phyloP scores from a whole-genome alignment of 148 eudicot species.

The Amaranthus cruentus region DNA sequence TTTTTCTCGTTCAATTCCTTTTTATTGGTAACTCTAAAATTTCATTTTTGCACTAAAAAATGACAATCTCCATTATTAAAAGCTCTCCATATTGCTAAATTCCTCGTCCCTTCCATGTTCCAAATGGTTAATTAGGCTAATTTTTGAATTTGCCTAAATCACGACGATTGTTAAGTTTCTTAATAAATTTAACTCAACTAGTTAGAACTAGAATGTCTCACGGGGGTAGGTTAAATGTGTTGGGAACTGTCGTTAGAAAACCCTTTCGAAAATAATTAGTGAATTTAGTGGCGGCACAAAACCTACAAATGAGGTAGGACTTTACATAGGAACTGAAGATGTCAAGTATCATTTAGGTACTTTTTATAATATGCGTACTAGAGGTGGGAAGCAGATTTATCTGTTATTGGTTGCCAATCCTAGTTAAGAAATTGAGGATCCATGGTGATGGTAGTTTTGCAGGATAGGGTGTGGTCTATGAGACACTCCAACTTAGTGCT shows the following conservation, averaged over 20 bases:
- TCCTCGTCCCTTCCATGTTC: too few relatives aligned
- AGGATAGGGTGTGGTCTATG: slow-evolving; percentile 95
- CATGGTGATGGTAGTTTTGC: slow-evolving; percentile 98
- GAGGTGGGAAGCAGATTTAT: slow-evolving; percentile 86
- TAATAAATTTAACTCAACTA: too few relatives aligned
- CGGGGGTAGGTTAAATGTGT: slow-evolving; percentile 78
- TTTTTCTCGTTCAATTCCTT: too few relatives aligned
- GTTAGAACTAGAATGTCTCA: slow-evolving; percentile 73
- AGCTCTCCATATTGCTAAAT: too few relatives aligned
- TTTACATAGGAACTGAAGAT: slow-evolving; percentile 88
- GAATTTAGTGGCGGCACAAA: slow-evolving; percentile 84
- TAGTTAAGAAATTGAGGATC: slow-evolving; percentile 90
- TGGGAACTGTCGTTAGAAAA: slow-evolving; percentile 86
- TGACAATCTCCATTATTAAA: too few relatives aligned
- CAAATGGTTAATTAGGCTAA: too few relatives aligned
- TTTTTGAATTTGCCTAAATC: too few relatives aligned
- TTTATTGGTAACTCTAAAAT: too few relatives aligned
- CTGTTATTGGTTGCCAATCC: slow-evolving; percentile 90
- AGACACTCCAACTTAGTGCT: slow-evolving; percentile 89
- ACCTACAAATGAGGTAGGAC: slow-evolving; percentile 72
- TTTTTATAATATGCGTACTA: slow-evolving; percentile 83
- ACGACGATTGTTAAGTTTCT: too few relatives aligned
- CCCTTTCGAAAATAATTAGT: slow-evolving; percentile 69
- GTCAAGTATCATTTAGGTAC: slow-evolving; percentile 92
- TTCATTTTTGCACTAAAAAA: too few relatives aligned